Evolutionary conservation across 192 early-diverging fungal species (phyloP).

Genomic region (Endogone sp.): DNA sequence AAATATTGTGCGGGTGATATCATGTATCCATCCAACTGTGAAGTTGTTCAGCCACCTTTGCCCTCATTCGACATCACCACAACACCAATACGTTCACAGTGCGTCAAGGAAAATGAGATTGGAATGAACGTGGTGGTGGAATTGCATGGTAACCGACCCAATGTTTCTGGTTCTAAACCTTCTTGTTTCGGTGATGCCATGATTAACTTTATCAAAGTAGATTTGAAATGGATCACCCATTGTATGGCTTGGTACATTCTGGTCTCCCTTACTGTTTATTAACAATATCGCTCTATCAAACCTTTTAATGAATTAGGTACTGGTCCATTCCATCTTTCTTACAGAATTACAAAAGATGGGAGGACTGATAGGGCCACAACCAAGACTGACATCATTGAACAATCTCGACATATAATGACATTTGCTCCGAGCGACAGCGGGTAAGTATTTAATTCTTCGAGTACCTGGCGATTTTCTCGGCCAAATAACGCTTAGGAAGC

Average conservation of each 20-base stretch:
- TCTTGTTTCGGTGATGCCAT: too few relatives aligned
- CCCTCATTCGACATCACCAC: slow-evolving; percentile 13
- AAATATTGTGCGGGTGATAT: slow-evolving; percentile 27
- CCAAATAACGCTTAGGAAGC: too few relatives aligned
- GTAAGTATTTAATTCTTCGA: slow-evolving; percentile 5
- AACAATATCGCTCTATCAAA: too few relatives aligned
- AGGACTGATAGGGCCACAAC: not conserved
- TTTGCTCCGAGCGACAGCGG: slow-evolving; percentile 26
- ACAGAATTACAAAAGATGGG: slow-evolving; percentile 16
- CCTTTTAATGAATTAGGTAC: slow-evolving; percentile 8
- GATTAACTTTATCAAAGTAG: not conserved
- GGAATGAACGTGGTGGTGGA: slow-evolving; percentile 30
- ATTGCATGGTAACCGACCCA: slow-evolving; percentile 12
- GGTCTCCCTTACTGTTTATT: too few relatives aligned
- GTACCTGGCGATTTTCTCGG: too few relatives aligned
- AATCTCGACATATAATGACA: slow-evolving; percentile 23
- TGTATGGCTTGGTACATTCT: too few relatives aligned
- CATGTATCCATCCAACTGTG: slow-evolving; percentile 24
- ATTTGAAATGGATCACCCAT: too few relatives aligned
- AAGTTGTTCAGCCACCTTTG: slow-evolving; percentile 28
- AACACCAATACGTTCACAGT: slow-evolving; percentile 32
- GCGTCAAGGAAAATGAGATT: slow-evolving; percentile 23
- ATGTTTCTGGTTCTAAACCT: too few relatives aligned
- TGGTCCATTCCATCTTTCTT: slow-evolving; percentile 21
- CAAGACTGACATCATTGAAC: slow-evolving; percentile 14